These are phyloP conservation scores for Cladobotryum protrusum DNA, from an alignment of 2,329 filamentous ascomycete species.

Conservation along the genomic window DNA sequence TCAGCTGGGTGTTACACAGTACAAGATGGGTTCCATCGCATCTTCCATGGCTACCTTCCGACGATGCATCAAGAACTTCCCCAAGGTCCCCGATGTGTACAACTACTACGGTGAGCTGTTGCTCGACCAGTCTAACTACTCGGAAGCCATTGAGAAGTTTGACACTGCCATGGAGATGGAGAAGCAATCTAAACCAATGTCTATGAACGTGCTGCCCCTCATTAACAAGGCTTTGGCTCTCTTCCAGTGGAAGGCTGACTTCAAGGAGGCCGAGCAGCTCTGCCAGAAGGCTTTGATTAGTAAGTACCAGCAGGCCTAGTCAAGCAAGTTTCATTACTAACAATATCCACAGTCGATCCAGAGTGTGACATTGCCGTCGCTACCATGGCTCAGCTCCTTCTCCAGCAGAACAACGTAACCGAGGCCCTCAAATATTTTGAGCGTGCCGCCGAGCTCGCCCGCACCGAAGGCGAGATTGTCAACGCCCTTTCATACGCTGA, in stretches of 20 bases:
- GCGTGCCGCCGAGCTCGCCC: constrained; percentile 85
- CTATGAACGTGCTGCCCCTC: constrained; percentile 94
- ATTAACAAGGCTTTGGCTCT: constrained; percentile 98
- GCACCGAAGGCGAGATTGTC: constrained; percentile 92
- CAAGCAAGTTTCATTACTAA: constrained; percentile 27
- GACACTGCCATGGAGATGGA: constrained; percentile 99
- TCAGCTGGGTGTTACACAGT: constrained; percentile 96
- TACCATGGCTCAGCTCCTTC: constrained; percentile 94
- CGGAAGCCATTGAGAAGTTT: constrained; percentile 95
- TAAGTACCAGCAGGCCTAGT: constrained; percentile 44
- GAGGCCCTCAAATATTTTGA: constrained; percentile 97
- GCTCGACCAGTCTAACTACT: constrained; percentile 91
- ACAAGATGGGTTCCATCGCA: constrained; percentile 98
- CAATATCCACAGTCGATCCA: constrained; percentile 66
- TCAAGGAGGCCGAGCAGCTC: constrained; percentile 86
- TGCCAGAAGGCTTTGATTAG: constrained; percentile 97
- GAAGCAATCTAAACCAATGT: constrained; percentile 85
- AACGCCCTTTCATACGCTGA: constrained; percentile 96
- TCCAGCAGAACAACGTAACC: constrained; percentile 95
- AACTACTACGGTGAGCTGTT: constrained; percentile 99
- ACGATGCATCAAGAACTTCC: constrained; percentile 96
- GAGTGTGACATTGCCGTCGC: constrained; percentile 98
- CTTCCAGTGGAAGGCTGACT: constrained; percentile 98
- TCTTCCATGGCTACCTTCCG: constrained; percentile 98
- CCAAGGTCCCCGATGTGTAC: constrained; percentile 93